These are phyloP conservation scores for Trichoderma cornu-damae DNA, from an alignment of 2,329 filamentous ascomycete species.

Conservation along the genomic window DNA sequence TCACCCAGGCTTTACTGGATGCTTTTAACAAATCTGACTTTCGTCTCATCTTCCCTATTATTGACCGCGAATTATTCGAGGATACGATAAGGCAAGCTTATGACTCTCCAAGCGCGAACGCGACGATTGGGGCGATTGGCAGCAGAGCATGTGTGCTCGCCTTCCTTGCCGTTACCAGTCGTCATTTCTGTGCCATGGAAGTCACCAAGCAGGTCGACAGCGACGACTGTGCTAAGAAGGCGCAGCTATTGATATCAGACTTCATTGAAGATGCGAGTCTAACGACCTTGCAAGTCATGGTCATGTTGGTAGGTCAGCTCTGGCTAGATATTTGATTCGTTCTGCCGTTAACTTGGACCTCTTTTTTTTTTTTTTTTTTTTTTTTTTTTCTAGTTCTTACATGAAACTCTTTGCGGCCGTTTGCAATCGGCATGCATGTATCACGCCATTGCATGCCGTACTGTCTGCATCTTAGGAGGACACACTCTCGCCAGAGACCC, in stretches of 20 bases:
- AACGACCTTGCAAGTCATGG: slow-evolving; percentile 40
- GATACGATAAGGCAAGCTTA: slow-evolving; percentile 45
- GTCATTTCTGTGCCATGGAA: slow-evolving; percentile 22
- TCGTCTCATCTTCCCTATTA: slow-evolving; percentile 43
- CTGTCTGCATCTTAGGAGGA: slow-evolving; percentile 46
- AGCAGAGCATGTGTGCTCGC: slow-evolving; percentile 46
- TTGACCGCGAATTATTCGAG: slow-evolving; percentile 44
- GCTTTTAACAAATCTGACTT: slow-evolving; percentile 32
- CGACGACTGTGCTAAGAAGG: slow-evolving; percentile 38
- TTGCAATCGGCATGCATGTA: slow-evolving; percentile 43
- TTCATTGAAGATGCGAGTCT: slow-evolving; percentile 41
- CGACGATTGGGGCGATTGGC: slow-evolving; percentile 28
- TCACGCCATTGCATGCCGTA: slow-evolving; percentile 42
- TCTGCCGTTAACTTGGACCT: neutral
- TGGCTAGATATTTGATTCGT: neutral
- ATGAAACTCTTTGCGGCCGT: slow-evolving; percentile 43
- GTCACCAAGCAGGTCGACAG: slow-evolving; percentile 32
- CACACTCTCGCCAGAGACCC: slow-evolving; percentile 31
- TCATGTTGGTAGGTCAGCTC: slow-evolving; percentile 42
- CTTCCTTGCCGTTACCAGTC: slow-evolving; percentile 38
- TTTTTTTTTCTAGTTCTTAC: slow-evolving; percentile 31
- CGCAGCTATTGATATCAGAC: slow-evolving; percentile 39
- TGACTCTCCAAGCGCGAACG: slow-evolving; percentile 20
- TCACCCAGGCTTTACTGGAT: slow-evolving; percentile 27
- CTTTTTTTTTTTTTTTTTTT: too few species aligned